phyloP scores from a whole-genome alignment of 108 stramenopile genomes.

The Cyclotella choctawhatcheeana region DNA sequence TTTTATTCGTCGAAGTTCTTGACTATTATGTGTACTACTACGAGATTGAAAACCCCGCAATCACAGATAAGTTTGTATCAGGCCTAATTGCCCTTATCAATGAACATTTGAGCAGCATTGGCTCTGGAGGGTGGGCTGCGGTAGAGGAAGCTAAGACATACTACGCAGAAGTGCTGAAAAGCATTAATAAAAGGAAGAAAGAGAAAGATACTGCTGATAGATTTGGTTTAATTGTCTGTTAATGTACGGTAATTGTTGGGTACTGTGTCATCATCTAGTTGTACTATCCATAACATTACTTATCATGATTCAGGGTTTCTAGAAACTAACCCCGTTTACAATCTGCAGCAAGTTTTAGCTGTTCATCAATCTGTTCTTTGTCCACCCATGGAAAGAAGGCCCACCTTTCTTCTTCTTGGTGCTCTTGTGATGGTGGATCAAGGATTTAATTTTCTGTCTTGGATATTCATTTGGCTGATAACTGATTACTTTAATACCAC shows the following conservation, averaged over 20 bases:
- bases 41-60: slow-evolving; percentile 86
- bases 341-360: too few species aligned
- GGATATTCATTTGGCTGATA: too few species aligned
- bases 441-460: too few species aligned
- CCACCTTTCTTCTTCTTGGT: too few species aligned
- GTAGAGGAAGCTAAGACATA: slow-evolving; percentile 66
- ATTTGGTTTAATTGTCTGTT: slow-evolving; percentile 66
- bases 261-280: too few species aligned
- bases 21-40: slow-evolving; percentile 96
- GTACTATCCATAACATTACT: too few species aligned
- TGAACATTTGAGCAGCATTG: slow-evolving; percentile 82
- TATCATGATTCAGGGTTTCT: too few species aligned
- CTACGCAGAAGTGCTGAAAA: slow-evolving; percentile 56
- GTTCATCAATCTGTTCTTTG: too few species aligned
- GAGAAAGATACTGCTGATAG: slow-evolving; percentile 62
- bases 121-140: slow-evolving; percentile 35
- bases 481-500: too few species aligned
- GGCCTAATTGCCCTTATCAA: slow-evolving; percentile 94
- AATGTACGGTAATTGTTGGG: not conserved
- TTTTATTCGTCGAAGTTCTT: slow-evolving; percentile 95
- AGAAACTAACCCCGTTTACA: too few species aligned
- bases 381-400: too few species aligned
- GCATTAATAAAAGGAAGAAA: slow-evolving; percentile 67
- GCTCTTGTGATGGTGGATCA: too few species aligned
- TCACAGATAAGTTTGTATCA: slow-evolving; percentile 84